A percentile compares a stretch with the other conserved stretches of the same genome.
These are phyloP conservation scores for Suillus cothurnatus DNA, from an alignment of 768 basidiomycete genomes.

Conservation along the genomic window DNA sequence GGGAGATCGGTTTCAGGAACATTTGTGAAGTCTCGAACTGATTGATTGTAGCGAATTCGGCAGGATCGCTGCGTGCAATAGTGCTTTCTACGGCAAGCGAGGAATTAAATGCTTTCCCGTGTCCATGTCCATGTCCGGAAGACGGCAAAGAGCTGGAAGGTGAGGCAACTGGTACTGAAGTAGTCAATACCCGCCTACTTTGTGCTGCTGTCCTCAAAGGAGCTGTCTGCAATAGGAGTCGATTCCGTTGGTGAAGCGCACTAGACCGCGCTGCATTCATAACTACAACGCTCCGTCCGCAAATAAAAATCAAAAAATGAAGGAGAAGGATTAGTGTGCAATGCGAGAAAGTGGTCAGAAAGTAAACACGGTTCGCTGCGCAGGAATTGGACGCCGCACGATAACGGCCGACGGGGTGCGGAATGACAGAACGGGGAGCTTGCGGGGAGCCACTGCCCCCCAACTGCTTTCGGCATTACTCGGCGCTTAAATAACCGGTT, in stretches of 20 bases:
- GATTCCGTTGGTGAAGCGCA: background rate
- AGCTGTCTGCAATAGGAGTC: background rate
- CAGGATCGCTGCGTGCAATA: background rate
- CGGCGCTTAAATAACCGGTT: slow-evolving; percentile 3
- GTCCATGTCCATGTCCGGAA: slow-evolving; percentile 1
- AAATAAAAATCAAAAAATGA: background rate
- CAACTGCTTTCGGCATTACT: slow-evolving; percentile 2
- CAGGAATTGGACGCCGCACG: background rate
- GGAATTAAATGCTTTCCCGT: slow-evolving; percentile 4
- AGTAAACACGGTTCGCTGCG: too few relatives aligned
- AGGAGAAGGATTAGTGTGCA: background rate
- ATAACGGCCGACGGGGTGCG: slow-evolving; percentile 2
- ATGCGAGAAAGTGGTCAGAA: background rate
- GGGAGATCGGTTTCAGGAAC: slow-evolving; percentile 13
- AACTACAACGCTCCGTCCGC: background rate
- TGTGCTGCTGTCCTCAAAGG: background rate
- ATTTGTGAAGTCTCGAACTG: background rate
- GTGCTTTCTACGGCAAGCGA: slow-evolving; percentile 3
- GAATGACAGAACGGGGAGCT: background rate
- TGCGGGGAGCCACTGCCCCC: background rate
- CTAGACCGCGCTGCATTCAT: slow-evolving; percentile 2
- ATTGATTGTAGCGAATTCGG: background rate
- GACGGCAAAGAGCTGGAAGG: background rate
- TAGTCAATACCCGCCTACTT: slow-evolving; percentile 3
- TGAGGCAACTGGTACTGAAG: slow-evolving; percentile 4